Percentiles rank a stretch among this genome's conserved stretches.
phyloP scores from a whole-genome alignment of 768 basidiomycete species.

The Pleurotus pulmonarius region DNA sequence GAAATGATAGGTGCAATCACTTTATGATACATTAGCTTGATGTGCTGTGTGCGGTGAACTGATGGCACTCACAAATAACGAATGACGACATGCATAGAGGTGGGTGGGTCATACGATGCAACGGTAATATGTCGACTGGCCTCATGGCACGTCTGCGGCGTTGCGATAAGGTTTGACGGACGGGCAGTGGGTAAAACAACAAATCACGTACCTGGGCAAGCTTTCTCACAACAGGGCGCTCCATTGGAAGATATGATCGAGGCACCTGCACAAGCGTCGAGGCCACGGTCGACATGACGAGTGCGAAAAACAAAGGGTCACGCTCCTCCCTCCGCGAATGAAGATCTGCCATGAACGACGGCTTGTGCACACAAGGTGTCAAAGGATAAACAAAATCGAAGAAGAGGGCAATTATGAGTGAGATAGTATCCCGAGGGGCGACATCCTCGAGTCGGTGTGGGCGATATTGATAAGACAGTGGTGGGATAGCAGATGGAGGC shows the following conservation, averaged over 20 bases:
- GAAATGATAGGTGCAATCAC: conserved; percentile 84
- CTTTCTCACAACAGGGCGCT: conserved; percentile 78
- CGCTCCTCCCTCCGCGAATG: conserved; percentile 76
- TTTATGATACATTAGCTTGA: conserved; percentile 22
- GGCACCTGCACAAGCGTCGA: conserved; percentile 88
- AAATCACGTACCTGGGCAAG: conserved; percentile 50
- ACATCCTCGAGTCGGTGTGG: conserved; percentile 77
- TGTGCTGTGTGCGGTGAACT: not conserved
- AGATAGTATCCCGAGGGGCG: conserved; percentile 76
- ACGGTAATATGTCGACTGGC: conserved; percentile 80
- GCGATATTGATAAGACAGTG: conserved; percentile 73
- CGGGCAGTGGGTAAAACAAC: not conserved
- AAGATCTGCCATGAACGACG: conserved; percentile 89
- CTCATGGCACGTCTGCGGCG: conserved; percentile 63
- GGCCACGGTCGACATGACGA: conserved; percentile 87
- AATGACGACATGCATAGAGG: conserved; percentile 80
- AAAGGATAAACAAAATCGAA: conserved; percentile 93
- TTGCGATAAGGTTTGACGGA: not conserved
- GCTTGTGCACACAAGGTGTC: conserved; percentile 88
- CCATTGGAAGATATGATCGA: conserved; percentile 84
- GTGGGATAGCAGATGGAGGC: conserved; percentile 46
- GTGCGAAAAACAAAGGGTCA: conserved; percentile 86
- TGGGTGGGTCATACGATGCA: conserved; percentile 79
- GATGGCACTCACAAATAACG: conserved; percentile 72
- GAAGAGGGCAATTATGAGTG: conserved; percentile 81